A percentile compares a stretch with the other conserved stretches of the same genome.
Conservation (phyloP, 208 protist genomes). For the Naegleria lovaniensis region DNA sequence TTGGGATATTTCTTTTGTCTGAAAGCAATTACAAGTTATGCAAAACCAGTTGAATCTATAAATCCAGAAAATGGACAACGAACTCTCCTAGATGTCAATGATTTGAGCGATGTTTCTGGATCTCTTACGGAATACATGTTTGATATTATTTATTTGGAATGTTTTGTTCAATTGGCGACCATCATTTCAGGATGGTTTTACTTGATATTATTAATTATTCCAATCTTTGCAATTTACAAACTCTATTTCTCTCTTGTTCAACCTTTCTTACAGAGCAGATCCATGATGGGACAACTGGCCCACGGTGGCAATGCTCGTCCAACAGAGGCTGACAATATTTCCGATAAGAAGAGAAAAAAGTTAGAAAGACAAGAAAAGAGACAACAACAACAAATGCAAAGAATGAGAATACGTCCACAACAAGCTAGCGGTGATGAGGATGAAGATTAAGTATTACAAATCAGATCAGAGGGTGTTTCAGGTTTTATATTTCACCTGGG, state of each 20-base stretch:
- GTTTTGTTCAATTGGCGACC: background rate
- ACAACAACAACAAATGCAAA: background rate
- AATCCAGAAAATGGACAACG: background rate
- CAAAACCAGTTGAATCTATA: background rate
- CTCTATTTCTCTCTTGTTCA: background rate
- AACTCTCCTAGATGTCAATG: background rate
- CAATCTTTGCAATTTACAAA: background rate
- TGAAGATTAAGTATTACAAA: too few relatives aligned
- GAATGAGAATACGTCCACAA: background rate
- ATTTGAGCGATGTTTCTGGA: background rate
- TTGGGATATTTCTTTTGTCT: background rate
- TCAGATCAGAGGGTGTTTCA: too few relatives aligned
- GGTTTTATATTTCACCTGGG: too few relatives aligned
- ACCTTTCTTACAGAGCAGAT: background rate
- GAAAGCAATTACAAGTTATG: background rate
- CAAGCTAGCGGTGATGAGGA: too few relatives aligned
- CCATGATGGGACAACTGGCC: background rate
- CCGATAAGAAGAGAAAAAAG: background rate
- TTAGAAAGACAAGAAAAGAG: background rate
- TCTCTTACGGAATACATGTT: background rate
- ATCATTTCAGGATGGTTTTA: background rate
- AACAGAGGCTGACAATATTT: background rate
- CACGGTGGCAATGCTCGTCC: too few relatives aligned
- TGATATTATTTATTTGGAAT: constrained; percentile 20
- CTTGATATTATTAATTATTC: background rate